Evolutionary conservation across 2,329 filamentous ascomycete genomes (phyloP).

Genomic region (Penicillium paneum): DNA sequence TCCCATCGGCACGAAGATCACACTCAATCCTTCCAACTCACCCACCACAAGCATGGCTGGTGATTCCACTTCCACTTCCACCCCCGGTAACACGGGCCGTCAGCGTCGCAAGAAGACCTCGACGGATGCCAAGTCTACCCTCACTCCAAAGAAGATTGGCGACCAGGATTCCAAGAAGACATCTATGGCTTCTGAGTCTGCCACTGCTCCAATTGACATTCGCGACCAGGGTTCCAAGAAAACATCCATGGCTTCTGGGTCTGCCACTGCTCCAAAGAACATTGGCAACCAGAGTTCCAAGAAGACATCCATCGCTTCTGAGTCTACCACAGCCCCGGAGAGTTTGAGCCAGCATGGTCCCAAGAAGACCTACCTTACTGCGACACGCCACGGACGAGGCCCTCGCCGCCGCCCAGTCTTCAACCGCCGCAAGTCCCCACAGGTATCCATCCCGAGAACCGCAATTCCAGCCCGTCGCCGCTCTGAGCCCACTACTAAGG

Average conservation of each 20-base stretch:
- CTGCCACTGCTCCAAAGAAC: too few relatives aligned
- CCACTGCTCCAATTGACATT: too few relatives aligned
- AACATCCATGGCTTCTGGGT: too few relatives aligned
- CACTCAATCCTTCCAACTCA: constrained; percentile 26
- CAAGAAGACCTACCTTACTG: constrained; percentile 31
- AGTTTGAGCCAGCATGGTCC: constrained; percentile 12
- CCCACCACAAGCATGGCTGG: constrained; percentile 19
- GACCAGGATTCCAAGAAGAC: too few relatives aligned
- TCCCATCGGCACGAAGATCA: constrained; percentile 24
- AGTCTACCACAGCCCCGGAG: not conserved
- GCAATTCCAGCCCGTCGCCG: constrained; percentile 75
- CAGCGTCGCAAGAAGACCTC: constrained; percentile 26
- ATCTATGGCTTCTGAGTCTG: too few relatives aligned
- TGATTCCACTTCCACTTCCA: not conserved
- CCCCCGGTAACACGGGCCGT: not conserved
- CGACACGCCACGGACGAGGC: constrained; percentile 24
- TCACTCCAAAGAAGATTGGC: not conserved
- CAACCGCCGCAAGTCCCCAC: constrained; percentile 38
- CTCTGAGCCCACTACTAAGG: not conserved
- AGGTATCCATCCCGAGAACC: constrained; percentile 48
- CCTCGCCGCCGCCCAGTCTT: constrained; percentile 32
- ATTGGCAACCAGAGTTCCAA: constrained; percentile 20
- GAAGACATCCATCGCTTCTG: constrained; percentile 20
- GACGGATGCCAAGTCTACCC: constrained; percentile 1
- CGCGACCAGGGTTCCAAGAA: too few relatives aligned